Evolutionary conservation across 2,329 filamentous ascomycete species (phyloP).

Genomic region (Diaporthe capsici): DNA sequence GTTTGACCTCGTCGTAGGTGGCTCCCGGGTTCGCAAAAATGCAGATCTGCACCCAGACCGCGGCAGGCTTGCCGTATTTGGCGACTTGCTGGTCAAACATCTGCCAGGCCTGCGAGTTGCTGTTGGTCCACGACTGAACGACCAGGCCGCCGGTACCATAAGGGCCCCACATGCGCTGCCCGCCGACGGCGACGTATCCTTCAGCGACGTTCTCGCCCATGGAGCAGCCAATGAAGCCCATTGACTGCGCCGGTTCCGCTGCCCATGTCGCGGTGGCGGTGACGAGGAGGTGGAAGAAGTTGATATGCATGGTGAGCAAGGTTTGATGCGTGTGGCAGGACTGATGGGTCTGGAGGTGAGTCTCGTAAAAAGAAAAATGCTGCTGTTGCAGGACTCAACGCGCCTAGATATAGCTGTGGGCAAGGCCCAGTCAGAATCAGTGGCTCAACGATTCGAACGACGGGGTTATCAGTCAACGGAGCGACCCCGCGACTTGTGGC

Average conservation of each 20-base stretch:
- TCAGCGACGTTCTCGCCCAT: conserved; percentile 50
- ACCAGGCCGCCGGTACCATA: conserved; percentile 49
- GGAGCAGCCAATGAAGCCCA: conserved; percentile 51
- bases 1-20: conserved; percentile 48
- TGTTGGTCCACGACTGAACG: conserved; percentile 50
- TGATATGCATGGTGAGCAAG: not conserved
- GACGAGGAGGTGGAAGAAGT: not conserved
- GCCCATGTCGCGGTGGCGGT: not conserved
- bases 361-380: not conserved
- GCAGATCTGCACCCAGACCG: conserved; percentile 50
- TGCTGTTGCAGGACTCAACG: not conserved
- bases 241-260: conserved; percentile 37
- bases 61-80: conserved; percentile 45
- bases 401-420: not conserved
- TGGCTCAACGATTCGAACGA: not conserved
- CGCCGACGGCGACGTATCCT: conserved; percentile 47
- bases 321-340: not conserved
- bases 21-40: conserved; percentile 49
- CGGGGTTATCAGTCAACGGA: not conserved
- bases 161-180: conserved; percentile 48
- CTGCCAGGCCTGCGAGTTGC: conserved; percentile 46
- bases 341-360: not conserved
- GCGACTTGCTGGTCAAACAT: conserved; percentile 47
- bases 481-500: not conserved
- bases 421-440: no score